A percentile compares a stretch with the other conserved stretches of the same genome.
phyloP scores from a whole-genome alignment of 352 stramenopile species.

The Aphanomyces stellatus region DNA sequence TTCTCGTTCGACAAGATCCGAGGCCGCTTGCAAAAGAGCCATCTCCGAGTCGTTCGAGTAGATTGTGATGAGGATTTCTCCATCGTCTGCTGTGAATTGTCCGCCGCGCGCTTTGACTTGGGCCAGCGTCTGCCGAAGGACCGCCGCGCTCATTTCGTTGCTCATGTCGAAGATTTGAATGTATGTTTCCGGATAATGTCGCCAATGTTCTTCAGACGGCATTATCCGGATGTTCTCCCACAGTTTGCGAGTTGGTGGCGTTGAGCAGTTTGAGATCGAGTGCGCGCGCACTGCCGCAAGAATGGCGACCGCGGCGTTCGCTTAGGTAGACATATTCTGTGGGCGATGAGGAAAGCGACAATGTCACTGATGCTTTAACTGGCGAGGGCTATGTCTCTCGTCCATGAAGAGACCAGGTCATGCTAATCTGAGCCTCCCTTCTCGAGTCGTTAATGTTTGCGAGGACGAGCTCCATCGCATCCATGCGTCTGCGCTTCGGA shows the following conservation, averaged over 20 bases:
- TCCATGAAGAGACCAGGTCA: slow-evolving; percentile 21
- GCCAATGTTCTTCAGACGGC: neutral
- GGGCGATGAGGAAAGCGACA: slow-evolving; percentile 15
- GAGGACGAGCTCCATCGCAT: too few species aligned
- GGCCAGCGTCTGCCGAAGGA: slow-evolving; percentile 2
- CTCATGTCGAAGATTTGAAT: slow-evolving; percentile 13
- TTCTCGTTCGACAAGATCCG: slow-evolving; percentile 3
- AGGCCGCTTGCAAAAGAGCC: slow-evolving; percentile 10
- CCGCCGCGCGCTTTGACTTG: slow-evolving; percentile 9
- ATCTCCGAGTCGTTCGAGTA: slow-evolving; percentile 11
- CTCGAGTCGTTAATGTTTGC: too few species aligned
- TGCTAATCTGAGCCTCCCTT: slow-evolving; percentile 22
- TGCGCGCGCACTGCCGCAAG: too few species aligned
- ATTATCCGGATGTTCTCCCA: neutral
- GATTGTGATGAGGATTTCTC: neutral
- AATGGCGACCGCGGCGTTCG: too few species aligned
- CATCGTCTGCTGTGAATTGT: slow-evolving; percentile 9
- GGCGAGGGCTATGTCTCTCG: neutral
- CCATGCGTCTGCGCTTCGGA: too few species aligned
- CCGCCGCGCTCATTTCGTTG: slow-evolving; percentile 19
- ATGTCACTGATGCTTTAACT: slow-evolving; percentile 20
- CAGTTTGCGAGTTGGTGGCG: too few species aligned
- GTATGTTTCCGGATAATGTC: neutral
- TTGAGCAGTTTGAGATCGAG: too few species aligned
- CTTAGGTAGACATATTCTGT: too few species aligned